Percentiles rank a stretch among this genome's conserved stretches.
These are phyloP conservation scores for Plasmodium blacklocki DNA, from an alignment of 169 alveolate species.

Conservation along the genomic window DNA sequence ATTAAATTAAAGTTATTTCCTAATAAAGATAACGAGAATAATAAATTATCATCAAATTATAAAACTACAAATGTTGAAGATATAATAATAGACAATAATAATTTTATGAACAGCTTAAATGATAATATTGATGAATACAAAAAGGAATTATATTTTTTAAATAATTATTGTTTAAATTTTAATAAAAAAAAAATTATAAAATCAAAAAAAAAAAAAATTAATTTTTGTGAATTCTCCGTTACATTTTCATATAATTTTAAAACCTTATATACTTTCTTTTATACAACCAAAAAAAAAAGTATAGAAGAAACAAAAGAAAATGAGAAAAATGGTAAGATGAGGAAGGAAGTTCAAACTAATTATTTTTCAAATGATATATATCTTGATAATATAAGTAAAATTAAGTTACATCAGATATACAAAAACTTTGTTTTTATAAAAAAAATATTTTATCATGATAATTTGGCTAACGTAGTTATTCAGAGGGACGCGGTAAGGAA, in stretches of 20 bases:
- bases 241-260: constrained; percentile 48
- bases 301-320: background rate
- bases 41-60: background rate
- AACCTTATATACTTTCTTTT: constrained; percentile 29
- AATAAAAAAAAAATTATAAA: constrained; percentile 4
- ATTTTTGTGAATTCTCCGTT: constrained; percentile 42
- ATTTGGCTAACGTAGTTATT: constrained; percentile 9
- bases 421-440: constrained; percentile 32
- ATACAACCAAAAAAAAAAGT: constrained; percentile 23
- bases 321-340: background rate
- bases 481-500: constrained; percentile 48
- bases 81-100: background rate
- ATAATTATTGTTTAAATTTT: background rate
- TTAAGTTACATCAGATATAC: constrained; percentile 2
- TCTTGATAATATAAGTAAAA: background rate
- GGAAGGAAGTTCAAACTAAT: constrained; percentile 1
- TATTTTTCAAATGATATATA: constrained; percentile 12
- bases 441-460: constrained; percentile 34
- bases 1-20: background rate
- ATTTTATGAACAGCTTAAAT: background rate
- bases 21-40: background rate
- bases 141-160: constrained; percentile 5
- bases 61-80: background rate
- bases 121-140: background rate
- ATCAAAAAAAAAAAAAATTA: background rate